phyloP scores from a whole-genome alignment of 140 eudicot genomes.

The Flaveria floridana region DNA sequence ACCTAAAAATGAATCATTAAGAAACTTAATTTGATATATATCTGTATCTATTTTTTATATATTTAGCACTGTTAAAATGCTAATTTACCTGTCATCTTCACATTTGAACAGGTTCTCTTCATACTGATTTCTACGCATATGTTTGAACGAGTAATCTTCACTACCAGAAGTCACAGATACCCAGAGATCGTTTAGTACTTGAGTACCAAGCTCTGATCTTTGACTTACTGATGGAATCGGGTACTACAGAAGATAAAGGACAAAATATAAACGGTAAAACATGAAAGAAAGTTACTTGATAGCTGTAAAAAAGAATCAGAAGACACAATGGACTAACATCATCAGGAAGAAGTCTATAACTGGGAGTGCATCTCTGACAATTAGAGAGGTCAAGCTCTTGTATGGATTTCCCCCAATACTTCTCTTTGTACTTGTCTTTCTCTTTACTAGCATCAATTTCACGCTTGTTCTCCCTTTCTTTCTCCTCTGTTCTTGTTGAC shows the following conservation, averaged over 20 bases:
- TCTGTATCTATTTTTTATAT: background rate
- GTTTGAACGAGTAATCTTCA: conserved; percentile 96
- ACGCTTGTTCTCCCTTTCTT: conserved; percentile 75
- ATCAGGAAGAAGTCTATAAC: conserved; percentile 95
- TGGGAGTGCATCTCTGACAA: conserved; percentile 91
- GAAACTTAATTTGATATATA: background rate
- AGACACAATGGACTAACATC: conserved; percentile 52
- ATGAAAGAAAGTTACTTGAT: background rate
- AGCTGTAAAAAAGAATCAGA: conserved; percentile 16
- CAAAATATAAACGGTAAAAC: background rate
- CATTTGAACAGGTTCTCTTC: conserved; percentile 97
- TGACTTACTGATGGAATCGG: conserved; percentile 91
- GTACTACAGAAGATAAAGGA: conserved; percentile 51
- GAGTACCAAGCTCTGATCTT: conserved; percentile 87
- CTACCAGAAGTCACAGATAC: conserved; percentile 99
- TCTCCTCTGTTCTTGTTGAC: conserved; percentile 66
- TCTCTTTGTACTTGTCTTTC: conserved; percentile 68
- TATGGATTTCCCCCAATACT: conserved; percentile 86
- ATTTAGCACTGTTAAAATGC: background rate
- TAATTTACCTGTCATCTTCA: conserved; percentile 86
- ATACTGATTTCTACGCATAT: conserved; percentile 97
- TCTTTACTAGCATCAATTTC: conserved; percentile 73
- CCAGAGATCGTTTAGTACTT: conserved; percentile 90
- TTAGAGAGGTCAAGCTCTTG: conserved; percentile 91
- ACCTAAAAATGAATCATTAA: conserved; percentile 46